Base-by-base conservation (phyloP, 129 eudicot species). In the Escallonia rubra region DNA sequence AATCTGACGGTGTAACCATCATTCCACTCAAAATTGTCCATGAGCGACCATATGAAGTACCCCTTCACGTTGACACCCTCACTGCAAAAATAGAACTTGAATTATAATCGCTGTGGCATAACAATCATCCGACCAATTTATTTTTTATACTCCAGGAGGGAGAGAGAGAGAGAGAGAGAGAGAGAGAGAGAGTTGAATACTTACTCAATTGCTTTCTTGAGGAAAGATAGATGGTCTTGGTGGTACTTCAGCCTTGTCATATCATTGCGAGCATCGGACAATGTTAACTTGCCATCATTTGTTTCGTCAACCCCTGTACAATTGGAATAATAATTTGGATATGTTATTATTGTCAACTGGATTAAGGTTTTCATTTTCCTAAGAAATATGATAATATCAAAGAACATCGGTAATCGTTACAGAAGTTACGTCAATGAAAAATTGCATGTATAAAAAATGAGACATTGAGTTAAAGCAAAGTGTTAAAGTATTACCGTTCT, bases 21-120 rank as follows among this genome's bases (percentile, higher is more conserved):
- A 76, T 95, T 78, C 98, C 98, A 92, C 49, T 92, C 98, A 43
- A 88, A 92, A 72, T 92, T 92, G 69, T 92, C 98, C 5, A 92
- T 82, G 41, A 88, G 76, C 5, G 98, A 86, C 98, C 98, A 92
- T 3, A 90, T 91, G 80, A 92, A 92, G 80, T 89, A 92, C 67
- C 98, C 98, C 7, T 70, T 76, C 55, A 92, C 90, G 56, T 92
- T 92, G 46, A 87, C 96, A 16, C 98, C 98, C 13, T 86, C 96
- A 50, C 34, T 23, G 34, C 34, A 23, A 23, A 23, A 23, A 23
- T 1, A 1, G 0, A 23, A 23, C 1, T 23, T 0, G 1, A 23
- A 1, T 23, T 23, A 23, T 23, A 23, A 23, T 23, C 34, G 1
- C 1, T 23, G 34, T 23, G 1, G 34, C 34, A 23, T 23, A 23